These are phyloP conservation scores for Holtermanniella nyarrowii DNA, from an alignment of 768 basidiomycete genomes.

Conservation along the genomic window DNA sequence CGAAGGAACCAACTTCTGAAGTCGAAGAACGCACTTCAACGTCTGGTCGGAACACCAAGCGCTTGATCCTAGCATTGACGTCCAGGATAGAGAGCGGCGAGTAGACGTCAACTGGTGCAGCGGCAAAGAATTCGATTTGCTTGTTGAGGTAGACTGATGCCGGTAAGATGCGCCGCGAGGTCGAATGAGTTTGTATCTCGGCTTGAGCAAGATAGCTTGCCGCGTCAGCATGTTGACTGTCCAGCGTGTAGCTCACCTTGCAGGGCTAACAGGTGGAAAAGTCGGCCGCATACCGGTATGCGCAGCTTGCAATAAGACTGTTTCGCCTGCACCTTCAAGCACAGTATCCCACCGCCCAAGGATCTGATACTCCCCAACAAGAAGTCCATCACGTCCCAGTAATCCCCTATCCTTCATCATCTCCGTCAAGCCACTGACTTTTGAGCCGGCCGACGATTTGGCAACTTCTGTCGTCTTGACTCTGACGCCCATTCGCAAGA, in stretches of 20 bases:
- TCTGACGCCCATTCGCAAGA: background rate
- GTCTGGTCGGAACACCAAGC: constrained; percentile 61
- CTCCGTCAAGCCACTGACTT: constrained; percentile 29
- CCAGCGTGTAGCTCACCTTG: too few species aligned
- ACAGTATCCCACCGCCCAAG: background rate
- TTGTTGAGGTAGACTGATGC: constrained; percentile 71
- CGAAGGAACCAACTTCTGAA: constrained; percentile 48
- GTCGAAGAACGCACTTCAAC: constrained; percentile 52
- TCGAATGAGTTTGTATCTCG: constrained; percentile 66
- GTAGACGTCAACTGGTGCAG: constrained; percentile 59
- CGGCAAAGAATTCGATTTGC: constrained; percentile 69
- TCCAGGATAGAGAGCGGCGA: constrained; percentile 58
- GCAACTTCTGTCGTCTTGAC: background rate
- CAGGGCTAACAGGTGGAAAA: too few species aligned
- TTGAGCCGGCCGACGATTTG: too few species aligned
- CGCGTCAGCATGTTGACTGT: background rate
- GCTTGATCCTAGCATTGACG: constrained; percentile 52
- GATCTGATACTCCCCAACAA: constrained; percentile 5
- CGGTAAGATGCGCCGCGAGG: constrained; percentile 51
- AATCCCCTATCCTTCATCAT: constrained; percentile 20
- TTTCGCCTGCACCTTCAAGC: background rate
- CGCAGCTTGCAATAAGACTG: too few species aligned
- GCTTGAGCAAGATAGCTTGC: constrained; percentile 63
- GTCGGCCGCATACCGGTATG: too few species aligned
- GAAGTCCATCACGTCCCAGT: constrained; percentile 4